Evolutionary conservation across 106 monocot species (phyloP).

Genomic region (Phalaenopsis equestris): DNA sequence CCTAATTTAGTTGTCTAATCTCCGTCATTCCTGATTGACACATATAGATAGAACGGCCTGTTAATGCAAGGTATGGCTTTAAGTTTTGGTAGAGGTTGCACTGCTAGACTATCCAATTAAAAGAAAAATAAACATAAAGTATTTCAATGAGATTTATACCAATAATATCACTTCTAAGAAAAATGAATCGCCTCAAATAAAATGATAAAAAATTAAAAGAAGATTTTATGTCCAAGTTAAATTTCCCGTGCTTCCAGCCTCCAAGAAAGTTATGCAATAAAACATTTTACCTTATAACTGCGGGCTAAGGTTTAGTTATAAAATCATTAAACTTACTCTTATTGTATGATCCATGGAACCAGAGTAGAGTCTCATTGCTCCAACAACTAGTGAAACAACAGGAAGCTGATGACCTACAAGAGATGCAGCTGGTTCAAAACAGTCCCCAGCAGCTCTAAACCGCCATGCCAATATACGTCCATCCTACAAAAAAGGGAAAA

Average conservation of each 20-base stretch:
- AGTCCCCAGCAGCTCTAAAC: conserved; percentile 43
- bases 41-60: background rate
- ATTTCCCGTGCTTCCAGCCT: background rate
- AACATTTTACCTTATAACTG: background rate
- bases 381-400: conserved; percentile 69
- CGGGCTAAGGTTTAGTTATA: background rate
- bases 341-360: conserved; percentile 79
- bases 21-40: no score
- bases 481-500: conserved; percentile 37
- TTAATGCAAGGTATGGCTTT: background rate
- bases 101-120: background rate
- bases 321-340: conserved; percentile 37
- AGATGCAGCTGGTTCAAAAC: conserved; percentile 81
- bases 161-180: background rate
- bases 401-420: conserved; percentile 61
- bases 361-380: conserved; percentile 66
- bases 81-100: background rate
- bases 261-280: background rate
- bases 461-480: conserved; percentile 76
- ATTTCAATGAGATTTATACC: background rate
- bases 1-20: no score
- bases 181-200: background rate
- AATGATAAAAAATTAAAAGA: background rate
- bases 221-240: background rate
- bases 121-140: background rate